phyloP scores from a whole-genome alignment of 441 rosid species.

The Croton setiger region DNA sequence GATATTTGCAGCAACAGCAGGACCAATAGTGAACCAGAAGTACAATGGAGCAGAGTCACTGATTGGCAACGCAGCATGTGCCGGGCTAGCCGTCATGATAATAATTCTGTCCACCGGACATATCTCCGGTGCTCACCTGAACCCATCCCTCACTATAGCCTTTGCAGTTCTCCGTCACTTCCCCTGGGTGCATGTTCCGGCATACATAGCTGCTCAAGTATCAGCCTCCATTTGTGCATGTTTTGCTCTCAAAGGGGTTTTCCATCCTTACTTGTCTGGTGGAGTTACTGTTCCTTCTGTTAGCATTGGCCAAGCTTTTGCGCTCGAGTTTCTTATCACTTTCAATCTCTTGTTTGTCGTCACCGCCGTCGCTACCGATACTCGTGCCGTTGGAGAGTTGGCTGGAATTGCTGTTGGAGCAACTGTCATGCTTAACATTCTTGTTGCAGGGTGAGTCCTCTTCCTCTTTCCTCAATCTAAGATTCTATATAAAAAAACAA shows the following conservation, averaged over 20 bases:
- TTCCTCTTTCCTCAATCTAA: too few relatives aligned
- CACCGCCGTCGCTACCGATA: conserved; percentile 87
- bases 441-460: conserved; percentile 76
- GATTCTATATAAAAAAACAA: too few relatives aligned
- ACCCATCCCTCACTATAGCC: conserved; percentile 92
- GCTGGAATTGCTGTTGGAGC: conserved; percentile 99
- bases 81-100: conserved; percentile 93
- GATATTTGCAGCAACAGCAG: conserved; percentile 87
- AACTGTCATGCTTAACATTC: conserved; percentile 90
- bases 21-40: conserved; percentile 90
- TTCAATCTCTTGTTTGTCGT: conserved; percentile 80
- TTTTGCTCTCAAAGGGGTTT: conserved; percentile 83
- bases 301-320: conserved; percentile 59
- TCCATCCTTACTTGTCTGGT: conserved; percentile 81
- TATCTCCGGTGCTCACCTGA: conserved; percentile 93
- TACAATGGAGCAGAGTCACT: conserved; percentile 67
- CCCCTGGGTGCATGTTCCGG: conserved; percentile 93
- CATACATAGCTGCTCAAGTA: conserved; percentile 83
- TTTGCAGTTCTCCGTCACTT: conserved; percentile 91
- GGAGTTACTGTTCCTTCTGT: conserved; percentile 92
- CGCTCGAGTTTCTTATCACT: conserved; percentile 82
- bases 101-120: conserved; percentile 86
- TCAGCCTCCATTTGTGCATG: conserved; percentile 92
- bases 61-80: conserved; percentile 89
- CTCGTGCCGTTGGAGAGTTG: conserved; percentile 92